These are phyloP conservation scores for Calocybe cyanea DNA, from an alignment of 768 basidiomycete species.

Conservation along the genomic window DNA sequence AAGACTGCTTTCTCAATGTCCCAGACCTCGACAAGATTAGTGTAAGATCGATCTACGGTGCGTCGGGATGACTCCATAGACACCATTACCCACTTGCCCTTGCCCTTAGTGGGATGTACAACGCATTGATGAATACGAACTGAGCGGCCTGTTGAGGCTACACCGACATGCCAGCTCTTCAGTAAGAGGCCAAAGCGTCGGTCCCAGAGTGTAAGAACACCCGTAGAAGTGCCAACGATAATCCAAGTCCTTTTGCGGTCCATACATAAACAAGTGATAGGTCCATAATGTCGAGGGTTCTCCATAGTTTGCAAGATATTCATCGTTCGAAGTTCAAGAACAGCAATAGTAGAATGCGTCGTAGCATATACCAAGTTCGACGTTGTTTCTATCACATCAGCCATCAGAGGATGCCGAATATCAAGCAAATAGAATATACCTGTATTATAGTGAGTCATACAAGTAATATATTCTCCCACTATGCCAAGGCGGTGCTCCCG, in stretches of 20 bases:
- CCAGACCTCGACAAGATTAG: constrained; percentile 80
- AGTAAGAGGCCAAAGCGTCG: constrained; percentile 87
- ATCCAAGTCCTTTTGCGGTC: constrained; percentile 88
- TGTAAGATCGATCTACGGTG: constrained; percentile 36
- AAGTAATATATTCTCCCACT: constrained; percentile 77
- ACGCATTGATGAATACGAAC: constrained; percentile 69
- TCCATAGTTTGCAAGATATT: constrained; percentile 69
- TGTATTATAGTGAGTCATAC: constrained; percentile 77
- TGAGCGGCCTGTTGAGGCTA: constrained; percentile 45
- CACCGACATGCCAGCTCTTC: constrained; percentile 81
- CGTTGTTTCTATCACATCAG: constrained; percentile 49
- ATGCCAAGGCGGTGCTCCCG: constrained; percentile 75
- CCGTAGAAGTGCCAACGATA: constrained; percentile 81
- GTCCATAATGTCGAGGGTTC: constrained; percentile 82
- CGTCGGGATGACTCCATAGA: constrained; percentile 58
- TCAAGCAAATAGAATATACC: constrained; percentile 37
- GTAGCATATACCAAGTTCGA: constrained; percentile 88
- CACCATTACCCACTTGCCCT: constrained; percentile 89
- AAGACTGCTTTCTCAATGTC: constrained; percentile 80
- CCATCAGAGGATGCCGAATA: neutral
- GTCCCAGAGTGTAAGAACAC: constrained; percentile 90
- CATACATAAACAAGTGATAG: constrained; percentile 80
- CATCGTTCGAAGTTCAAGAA: constrained; percentile 87
- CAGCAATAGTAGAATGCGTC: constrained; percentile 67
- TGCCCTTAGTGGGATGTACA: constrained; percentile 83